Base-by-base conservation (phyloP, 164 flowering plant genomes). In the Liquidambar formosana region DNA sequence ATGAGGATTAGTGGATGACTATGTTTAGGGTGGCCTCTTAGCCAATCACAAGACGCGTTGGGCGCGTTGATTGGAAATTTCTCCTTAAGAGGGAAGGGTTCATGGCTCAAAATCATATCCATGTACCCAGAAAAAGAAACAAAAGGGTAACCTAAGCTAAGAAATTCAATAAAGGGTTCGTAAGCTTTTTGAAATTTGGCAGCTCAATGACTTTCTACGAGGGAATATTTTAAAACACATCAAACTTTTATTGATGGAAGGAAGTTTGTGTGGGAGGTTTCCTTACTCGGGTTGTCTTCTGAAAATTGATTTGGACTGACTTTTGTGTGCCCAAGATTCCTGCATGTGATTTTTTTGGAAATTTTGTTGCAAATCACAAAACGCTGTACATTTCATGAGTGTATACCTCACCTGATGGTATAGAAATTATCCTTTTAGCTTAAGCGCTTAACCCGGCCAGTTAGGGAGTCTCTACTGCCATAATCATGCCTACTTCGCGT, bases 171-270 rank as follows among this genome's bases (percentile, higher is more conserved):
- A 70, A 41, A 28, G 59, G 26, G 52, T 43, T 43, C 8, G 52
- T 38, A 9, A 61, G 52, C 66, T 52, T 70, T 52, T 70, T 62
- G 61, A 47, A 70, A 63, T 70, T 70, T 44, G 67, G 73, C 63
- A 63, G 56, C 23, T 44, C 23, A 21, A 38, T 47, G 67, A 54
- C 63, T 25, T 47, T n/a, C n/a, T 41, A 61, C 51, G 41, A 61
- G 72, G n/a, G 66, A 62, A 69, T 69, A 51, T 61, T 19, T 19
- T 6, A 22, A 54, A 54, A n/a, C n/a, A n/a, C n/a, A n/a, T n/a
- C n/a, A n/a, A n/a, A n/a, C n/a, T n/a, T n/a, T n/a, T n/a, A n/a
- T n/a, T n/a, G n/a, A n/a, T n/a, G n/a, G n/a, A n/a, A n/a, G n/a
- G n/a, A n/a, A n/a, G n/a, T n/a, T n/a, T n/a, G n/a, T n/a, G n/a